Evolutionary conservation across 768 basidiomycete genomes (phyloP).

Genomic region (Cystobasidium onofrii): DNA sequence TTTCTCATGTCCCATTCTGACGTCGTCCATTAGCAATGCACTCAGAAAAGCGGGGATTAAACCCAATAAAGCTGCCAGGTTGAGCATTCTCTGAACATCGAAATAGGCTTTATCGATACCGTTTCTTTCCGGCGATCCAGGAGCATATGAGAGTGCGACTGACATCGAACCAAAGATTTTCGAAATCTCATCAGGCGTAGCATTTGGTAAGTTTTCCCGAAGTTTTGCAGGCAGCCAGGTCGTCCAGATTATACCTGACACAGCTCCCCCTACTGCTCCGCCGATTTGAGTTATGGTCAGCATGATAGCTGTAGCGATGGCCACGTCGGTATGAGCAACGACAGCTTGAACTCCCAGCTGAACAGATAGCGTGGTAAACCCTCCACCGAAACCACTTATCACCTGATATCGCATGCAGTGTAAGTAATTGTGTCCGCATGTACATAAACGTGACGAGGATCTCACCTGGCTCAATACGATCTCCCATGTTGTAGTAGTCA

Average conservation of each 20-base stretch:
- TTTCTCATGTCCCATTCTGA: conserved; percentile 29
- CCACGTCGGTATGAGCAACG: conserved; percentile 40
- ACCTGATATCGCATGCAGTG: neutral
- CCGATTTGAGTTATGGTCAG: conserved; percentile 42
- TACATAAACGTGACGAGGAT: neutral
- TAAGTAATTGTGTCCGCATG: neutral
- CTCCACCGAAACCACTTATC: conserved; percentile 32
- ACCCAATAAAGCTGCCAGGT: conserved; percentile 25
- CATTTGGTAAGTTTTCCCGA: conserved; percentile 26
- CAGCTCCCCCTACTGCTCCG: conserved; percentile 40
- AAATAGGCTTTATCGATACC: conserved; percentile 40
- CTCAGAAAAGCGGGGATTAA: conserved; percentile 35
- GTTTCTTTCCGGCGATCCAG: conserved; percentile 32
- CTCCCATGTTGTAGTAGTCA: conserved; percentile 39
- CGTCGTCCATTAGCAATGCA: conserved; percentile 32
- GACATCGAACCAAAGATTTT: conserved; percentile 39
- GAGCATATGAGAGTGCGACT: conserved; percentile 38
- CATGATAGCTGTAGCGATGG: conserved; percentile 41
- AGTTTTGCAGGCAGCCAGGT: conserved; percentile 37
- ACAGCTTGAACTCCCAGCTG: conserved; percentile 41
- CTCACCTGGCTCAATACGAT: conserved; percentile 37
- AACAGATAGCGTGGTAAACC: conserved; percentile 37
- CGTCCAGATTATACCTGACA: conserved; percentile 41
- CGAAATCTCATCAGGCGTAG: conserved; percentile 23
- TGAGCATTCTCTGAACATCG: conserved; percentile 36